Evolutionary conservation across 1,139 yeast species (phyloP), one percentile per base, ranked within the genome.

Genomic region (Debaryomycetaceae sp.): DNA sequence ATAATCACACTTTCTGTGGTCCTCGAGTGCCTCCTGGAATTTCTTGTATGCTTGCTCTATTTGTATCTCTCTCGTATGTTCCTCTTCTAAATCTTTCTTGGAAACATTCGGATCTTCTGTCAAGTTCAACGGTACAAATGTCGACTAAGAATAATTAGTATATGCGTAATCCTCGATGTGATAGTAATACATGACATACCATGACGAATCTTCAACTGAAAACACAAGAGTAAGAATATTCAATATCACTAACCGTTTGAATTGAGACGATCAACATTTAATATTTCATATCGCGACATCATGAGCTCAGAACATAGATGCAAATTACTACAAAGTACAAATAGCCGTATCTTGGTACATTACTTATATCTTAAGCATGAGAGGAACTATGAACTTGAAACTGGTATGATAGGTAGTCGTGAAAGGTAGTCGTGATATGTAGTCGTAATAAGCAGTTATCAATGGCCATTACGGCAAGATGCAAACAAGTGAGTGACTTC

Each of bases 21-120:
- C 67, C 9, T 65, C 62, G 36, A 95, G 67, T 0, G 97, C 97
- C 27, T 68, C 65, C 54, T 89, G 90, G 60, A 86, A 89, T 13
- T 83, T 66, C 53, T 81, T 81, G 61, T 86, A 84, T 3, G 96
- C 96, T 57, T 86, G 87, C 63, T 95, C 99, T 14, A 93, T 83
- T 70, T 89, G 81, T 35, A 79, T 84, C 57, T 93, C 99, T 45
- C 96, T 69, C 1, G 97, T 86, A 56, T 90, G 96, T 52, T 89
- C 93, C 53, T 90, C 97, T 50, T 87, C 95, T 40, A 78, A 68
- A 43, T 75, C 79, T 49, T 71, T 70, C 48, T 72, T 70, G 37
- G 74, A 63, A 5, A 58, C 49, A 8, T 78, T 66, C 40, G 84
- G 87, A 57, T 88, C 95, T 48, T 84, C 91, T 40, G 80, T 77